Percentiles rank a stretch among this genome's conserved stretches.
These are phyloP conservation scores for Gnomoniopsis smithogilvyi DNA, from an alignment of 2,329 filamentous ascomycete genomes.

Conservation along the genomic window DNA sequence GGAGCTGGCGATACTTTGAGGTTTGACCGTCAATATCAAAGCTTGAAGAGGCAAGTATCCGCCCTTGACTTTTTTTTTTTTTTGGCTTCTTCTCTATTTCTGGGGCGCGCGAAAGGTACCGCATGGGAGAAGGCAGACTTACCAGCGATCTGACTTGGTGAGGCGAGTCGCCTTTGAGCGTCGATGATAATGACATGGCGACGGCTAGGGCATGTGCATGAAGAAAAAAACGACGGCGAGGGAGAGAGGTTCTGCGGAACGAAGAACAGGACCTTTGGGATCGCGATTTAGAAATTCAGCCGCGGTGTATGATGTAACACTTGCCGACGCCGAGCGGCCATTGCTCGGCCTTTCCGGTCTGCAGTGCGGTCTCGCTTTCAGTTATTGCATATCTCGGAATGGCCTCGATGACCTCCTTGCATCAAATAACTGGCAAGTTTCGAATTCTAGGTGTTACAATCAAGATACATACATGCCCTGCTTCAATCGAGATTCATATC, in stretches of 20 bases:
- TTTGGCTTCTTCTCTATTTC: not conserved
- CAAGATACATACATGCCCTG: no score
- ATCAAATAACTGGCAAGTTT: no score
- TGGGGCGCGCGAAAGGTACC: not conserved
- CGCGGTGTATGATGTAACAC: constrained; percentile 18
- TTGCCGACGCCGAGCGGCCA: constrained; percentile 12
- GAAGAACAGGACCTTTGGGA: not conserved
- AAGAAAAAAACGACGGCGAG: not conserved
- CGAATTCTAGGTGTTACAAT: no score
- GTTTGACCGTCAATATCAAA: constrained; percentile 6
- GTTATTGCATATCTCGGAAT: not conserved
- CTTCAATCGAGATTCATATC: no score
- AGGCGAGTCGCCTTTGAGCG: constrained; percentile 51
- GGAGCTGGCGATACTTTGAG: constrained; percentile 80
- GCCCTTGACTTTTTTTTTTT: not conserved
- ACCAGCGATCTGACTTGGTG: constrained; percentile 57
- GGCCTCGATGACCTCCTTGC: no score
- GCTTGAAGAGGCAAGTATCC: not conserved
- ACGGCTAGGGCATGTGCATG: constrained; percentile 10
- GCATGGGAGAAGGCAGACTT: constrained; percentile 28
- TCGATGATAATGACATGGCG: constrained; percentile 24
- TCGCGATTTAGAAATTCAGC: constrained; percentile 11
- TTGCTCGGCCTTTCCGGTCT: constrained; percentile 11
- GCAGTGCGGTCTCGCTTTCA: not conserved
- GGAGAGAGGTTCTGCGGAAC: not conserved